Conservation (phyloP, 208 protist species). For the Leishmania mexicana region DNA sequence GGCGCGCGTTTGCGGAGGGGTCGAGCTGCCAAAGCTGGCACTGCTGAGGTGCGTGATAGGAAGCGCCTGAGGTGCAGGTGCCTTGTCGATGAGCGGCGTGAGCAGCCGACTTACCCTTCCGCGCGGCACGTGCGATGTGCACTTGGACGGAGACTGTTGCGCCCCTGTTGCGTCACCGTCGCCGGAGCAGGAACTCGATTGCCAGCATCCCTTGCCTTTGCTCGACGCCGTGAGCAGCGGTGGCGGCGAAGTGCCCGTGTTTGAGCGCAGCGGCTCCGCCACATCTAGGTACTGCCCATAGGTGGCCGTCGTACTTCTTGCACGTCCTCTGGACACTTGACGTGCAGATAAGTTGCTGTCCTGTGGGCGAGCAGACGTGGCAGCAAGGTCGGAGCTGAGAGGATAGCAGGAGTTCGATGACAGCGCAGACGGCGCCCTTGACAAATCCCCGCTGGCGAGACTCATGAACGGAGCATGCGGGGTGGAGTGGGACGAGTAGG, state of each 20-base stretch:
- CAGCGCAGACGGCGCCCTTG: not conserved
- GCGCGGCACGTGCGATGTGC: not conserved
- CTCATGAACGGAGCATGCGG: not conserved
- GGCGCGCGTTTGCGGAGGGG: not conserved
- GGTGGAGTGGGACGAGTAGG: constrained; percentile 38
- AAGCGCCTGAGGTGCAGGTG: no score
- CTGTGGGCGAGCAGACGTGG: not conserved
- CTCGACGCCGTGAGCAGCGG: not conserved
- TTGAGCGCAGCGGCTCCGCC: constrained; percentile 9
- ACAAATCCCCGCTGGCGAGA: not conserved
- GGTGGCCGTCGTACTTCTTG: not conserved
- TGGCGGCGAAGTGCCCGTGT: not conserved
- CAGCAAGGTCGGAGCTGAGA: not conserved
- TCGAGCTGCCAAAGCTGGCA: not conserved
- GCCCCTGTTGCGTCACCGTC: not conserved
- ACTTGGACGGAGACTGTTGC: not conserved
- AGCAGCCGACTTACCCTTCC: not conserved
- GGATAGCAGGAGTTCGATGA: constrained; percentile 10
- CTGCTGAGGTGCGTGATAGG: not conserved
- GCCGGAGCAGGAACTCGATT: not conserved
- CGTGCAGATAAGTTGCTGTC: not conserved
- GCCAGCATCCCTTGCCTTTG: not conserved
- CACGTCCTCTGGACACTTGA: not conserved
- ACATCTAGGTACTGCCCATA: constrained; percentile 24
- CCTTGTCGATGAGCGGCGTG: not conserved